Evolutionary conservation across 1,284 basidiomycete species (phyloP).

Genomic region (Psilocybe mexicana): DNA sequence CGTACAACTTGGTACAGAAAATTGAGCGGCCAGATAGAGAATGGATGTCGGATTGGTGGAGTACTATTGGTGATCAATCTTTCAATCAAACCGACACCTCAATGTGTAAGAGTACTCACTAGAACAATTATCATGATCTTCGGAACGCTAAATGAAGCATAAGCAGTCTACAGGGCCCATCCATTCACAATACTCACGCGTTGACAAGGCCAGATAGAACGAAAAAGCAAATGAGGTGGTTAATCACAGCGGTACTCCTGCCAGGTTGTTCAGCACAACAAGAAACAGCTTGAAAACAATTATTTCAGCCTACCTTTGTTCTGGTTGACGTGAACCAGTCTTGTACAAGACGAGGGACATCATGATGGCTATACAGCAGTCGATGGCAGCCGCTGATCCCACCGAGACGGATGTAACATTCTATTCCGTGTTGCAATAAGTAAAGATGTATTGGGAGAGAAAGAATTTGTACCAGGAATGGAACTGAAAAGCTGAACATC

Average conservation of each 20-base stretch:
- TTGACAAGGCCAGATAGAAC: not conserved
- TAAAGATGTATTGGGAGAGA: not conserved
- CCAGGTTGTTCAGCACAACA: not conserved
- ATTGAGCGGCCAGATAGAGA: slow-evolving; percentile 2
- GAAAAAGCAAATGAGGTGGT: not conserved
- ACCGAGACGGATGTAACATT: not conserved
- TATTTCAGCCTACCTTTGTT: not conserved
- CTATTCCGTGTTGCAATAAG: not conserved
- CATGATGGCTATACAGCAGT: slow-evolving; percentile 8
- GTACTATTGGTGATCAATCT: not conserved
- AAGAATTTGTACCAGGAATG: not conserved
- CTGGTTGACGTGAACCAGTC: not conserved
- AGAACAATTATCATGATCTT: not conserved
- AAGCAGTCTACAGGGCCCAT: not conserved
- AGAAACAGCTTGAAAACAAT: not conserved
- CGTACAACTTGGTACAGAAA: slow-evolving; percentile 1
- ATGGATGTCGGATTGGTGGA: not conserved
- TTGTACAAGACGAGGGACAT: slow-evolving; percentile 12
- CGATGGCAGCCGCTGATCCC: not conserved
- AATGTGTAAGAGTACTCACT: not conserved
- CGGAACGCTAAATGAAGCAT: not conserved
- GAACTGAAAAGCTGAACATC: not conserved
- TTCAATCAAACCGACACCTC: not conserved
- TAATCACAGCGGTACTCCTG: slow-evolving; percentile 1
- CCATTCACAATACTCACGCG: not conserved